Base-by-base conservation (phyloP, 1,284 basidiomycete genomes). In the Sporisorium exsertum region DNA sequence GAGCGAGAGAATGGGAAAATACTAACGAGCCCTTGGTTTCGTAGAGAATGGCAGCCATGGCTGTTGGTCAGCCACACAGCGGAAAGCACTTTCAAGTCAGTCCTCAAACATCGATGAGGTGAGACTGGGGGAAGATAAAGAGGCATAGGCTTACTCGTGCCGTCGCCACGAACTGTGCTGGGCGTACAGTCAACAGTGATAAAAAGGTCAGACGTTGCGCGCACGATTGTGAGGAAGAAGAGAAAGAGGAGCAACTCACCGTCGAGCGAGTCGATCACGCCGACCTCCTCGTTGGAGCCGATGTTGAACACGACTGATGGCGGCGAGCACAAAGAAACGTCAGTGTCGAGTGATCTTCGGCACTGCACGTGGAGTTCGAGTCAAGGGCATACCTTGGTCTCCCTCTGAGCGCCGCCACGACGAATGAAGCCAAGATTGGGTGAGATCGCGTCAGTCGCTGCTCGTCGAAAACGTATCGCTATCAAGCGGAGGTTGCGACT, bases 291-390 rank as follows among this genome's bases (percentile, higher is more conserved):
- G 49, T 56, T 56, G 46, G 15, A 32, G 49, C 67, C 72, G 22
- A 74, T 74, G 59, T 47, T 62, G 43, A 74, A 74, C 27, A 46
- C 37, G 54, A 74, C 72, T 74, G 42, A 15, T 8, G n/a, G 35
- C 6, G 9, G 7, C 8, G n/a, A 20, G 6, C 26, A 33, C 29
- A 32, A 32, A 12, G 13, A 35, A 35, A 15, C 13, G 35, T 35
- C 13, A 35, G 35, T 35, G 35, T 15, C 35, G 35, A 35, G 10
- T 12, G 13, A 12, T 12, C 13, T 35, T 32, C 29, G 7, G 7
- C 35, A 3, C 6, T 35, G 35, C 35, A 35, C 6, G 13, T 35
- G 13, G 4, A 27, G 24, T 29, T 29, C 47, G 27, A 33, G 7
- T 16, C 7, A 8, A 26, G 12, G 8, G 16, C 65, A 20, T 37